Evolutionary conservation across 768 basidiomycete genomes (phyloP).

Genomic region (Lentinula aciculospora): DNA sequence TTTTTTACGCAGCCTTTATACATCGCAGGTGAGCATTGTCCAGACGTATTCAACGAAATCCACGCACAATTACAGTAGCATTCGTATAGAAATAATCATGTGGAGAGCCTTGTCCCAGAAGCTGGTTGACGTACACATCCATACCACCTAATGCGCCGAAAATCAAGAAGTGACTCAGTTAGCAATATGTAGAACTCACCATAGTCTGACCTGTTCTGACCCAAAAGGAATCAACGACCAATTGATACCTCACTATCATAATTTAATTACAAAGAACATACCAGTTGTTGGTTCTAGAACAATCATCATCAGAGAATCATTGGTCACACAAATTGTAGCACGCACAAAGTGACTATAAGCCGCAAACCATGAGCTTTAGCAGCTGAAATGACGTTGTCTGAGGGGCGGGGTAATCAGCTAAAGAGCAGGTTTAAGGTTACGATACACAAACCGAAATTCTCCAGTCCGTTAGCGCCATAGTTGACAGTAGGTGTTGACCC

Average conservation of each 20-base stretch:
- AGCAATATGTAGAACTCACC: no score
- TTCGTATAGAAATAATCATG: slow-evolving; percentile 62
- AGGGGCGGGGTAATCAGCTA: background rate
- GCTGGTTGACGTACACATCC: slow-evolving; percentile 61
- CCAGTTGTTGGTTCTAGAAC: slow-evolving; percentile 55
- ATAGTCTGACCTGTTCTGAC: slow-evolving; percentile 5
- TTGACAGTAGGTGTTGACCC: slow-evolving; percentile 47
- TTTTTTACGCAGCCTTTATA: slow-evolving; percentile 41
- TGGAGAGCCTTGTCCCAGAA: slow-evolving; percentile 31
- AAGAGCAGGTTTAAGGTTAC: background rate
- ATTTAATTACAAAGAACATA: slow-evolving; percentile 5
- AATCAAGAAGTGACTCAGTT: no score
- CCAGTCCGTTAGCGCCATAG: slow-evolving; percentile 45
- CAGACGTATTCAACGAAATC: background rate
- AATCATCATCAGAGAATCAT: background rate
- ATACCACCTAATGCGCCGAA: slow-evolving; percentile 27
- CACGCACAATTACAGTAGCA: slow-evolving; percentile 36
- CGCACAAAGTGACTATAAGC: slow-evolving; percentile 54
- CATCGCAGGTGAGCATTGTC: background rate
- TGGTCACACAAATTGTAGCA: background rate
- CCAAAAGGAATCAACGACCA: no score
- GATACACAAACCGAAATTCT: slow-evolving; percentile 37
- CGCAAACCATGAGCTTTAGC: slow-evolving; percentile 58
- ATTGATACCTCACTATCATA: no score
- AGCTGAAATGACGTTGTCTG: slow-evolving; percentile 50